Evolutionary conservation across 2,329 filamentous ascomycete species (phyloP).

Genomic region (Westerdykella sp.): DNA sequence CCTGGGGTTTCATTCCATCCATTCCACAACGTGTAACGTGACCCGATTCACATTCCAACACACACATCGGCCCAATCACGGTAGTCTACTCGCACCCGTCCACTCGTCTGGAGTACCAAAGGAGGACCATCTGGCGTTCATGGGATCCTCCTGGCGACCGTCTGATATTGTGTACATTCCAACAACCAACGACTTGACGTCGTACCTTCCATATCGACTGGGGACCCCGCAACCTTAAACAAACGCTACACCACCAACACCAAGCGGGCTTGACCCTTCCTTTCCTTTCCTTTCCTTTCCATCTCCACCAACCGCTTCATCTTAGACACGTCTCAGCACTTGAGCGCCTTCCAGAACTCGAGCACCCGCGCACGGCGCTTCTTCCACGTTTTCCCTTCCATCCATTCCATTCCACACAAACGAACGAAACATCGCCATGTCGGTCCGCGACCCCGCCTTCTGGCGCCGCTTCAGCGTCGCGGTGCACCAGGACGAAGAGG

Average conservation of each 20-base stretch:
- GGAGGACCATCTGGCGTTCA: background rate
- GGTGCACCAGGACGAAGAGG: conserved; percentile 51
- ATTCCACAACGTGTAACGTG: background rate
- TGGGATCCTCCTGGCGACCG: no score
- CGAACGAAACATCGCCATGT: conserved; percentile 38
- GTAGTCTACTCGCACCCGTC: background rate
- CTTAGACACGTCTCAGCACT: no score
- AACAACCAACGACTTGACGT: background rate
- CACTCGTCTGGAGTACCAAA: background rate
- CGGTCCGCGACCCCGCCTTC: conserved; percentile 51
- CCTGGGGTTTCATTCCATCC: background rate
- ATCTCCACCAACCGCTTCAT: no score
- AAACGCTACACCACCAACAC: no score
- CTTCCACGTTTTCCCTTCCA: no score
- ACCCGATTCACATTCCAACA: background rate
- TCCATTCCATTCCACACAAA: no score
- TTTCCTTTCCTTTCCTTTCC: no score
- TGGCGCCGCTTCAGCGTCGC: conserved; percentile 56
- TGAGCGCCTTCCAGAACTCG: no score
- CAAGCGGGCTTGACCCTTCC: no score
- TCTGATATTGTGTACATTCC: background rate
- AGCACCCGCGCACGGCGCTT: no score
- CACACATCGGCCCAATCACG: background rate
- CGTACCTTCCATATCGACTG: background rate
- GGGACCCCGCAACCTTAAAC: no score